These are phyloP conservation scores for Polytrichum formosum DNA, from an alignment of 225 moss, liverwort and hornwort genomes.

Conservation along the genomic window DNA sequence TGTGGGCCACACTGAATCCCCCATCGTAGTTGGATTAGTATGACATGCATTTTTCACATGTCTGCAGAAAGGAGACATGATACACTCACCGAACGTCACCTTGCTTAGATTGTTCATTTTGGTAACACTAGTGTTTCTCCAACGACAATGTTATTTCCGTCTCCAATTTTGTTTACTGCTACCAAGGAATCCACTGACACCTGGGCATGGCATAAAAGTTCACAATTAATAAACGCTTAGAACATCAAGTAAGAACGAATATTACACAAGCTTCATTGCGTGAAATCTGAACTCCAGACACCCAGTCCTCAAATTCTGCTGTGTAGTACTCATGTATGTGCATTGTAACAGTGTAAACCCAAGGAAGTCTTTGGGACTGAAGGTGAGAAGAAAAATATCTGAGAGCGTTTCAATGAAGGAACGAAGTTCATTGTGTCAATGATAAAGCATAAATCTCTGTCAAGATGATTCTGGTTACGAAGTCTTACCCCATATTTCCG, in stretches of 20 bases:
- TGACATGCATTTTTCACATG: background rate
- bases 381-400: background rate
- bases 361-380: background rate
- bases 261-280: background rate
- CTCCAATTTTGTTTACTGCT: slow-evolving; percentile 37
- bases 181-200: slow-evolving; percentile 43
- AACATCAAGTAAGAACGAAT: background rate
- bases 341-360: background rate
- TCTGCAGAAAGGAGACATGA: background rate
- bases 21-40: too few species aligned
- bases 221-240: background rate
- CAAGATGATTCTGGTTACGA: background rate
- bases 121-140: slow-evolving; percentile 43
- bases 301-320: too few species aligned
- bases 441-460: too few species aligned
- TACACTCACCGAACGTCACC: background rate
- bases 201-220: slow-evolving; percentile 15
- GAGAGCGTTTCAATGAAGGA: background rate
- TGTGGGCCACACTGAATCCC: too few species aligned
- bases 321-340: too few species aligned
- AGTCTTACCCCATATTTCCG: slow-evolving; percentile 31
- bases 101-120: slow-evolving; percentile 16
- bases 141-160: slow-evolving; percentile 35
- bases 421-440: background rate
- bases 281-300: background rate